Conservation (phyloP, 306 rosid genomes). For the Oxytropis ochrocephala region DNA sequence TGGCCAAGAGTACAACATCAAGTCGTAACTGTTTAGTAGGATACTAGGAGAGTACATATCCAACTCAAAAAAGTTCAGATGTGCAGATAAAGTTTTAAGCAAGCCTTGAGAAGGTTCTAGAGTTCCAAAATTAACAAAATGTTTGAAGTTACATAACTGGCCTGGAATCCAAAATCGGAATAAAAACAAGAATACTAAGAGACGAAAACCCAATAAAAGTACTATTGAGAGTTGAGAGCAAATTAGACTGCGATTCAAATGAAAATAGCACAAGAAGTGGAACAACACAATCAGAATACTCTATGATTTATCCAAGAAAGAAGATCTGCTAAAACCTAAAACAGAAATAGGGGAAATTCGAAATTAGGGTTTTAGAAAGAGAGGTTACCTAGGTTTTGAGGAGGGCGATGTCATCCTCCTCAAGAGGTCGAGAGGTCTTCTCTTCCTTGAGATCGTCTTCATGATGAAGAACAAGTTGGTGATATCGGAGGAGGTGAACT, state of each 20-base stretch:
- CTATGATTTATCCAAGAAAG: not conserved
- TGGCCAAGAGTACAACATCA: too few species aligned
- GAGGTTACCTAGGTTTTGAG: conserved; percentile 78
- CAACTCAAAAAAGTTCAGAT: too few species aligned
- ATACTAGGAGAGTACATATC: too few species aligned
- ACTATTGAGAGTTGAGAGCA: not conserved
- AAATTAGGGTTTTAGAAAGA: conserved; percentile 34
- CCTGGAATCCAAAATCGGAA: not conserved
- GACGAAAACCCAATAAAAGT: not conserved
- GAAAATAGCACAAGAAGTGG: not conserved
- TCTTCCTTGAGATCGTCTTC: conserved; percentile 95
- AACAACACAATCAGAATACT: not conserved
- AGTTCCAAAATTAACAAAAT: not conserved
- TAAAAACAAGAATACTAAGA: not conserved
- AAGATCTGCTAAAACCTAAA: conserved; percentile 13
- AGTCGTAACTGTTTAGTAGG: too few species aligned
- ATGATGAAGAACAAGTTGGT: conserved; percentile 13
- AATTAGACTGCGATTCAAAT: not conserved
- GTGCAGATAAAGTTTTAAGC: too few species aligned
- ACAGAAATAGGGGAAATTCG: not conserved
- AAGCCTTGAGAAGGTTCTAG: too few species aligned
- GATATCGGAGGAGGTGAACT: too few species aligned
- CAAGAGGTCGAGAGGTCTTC: conserved; percentile 95
- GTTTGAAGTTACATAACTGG: not conserved
- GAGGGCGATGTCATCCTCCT: conserved; percentile 91